These are phyloP conservation scores for Saccharomycopsis vini DNA, from an alignment of 805 yeast genomes.

Conservation along the genomic window DNA sequence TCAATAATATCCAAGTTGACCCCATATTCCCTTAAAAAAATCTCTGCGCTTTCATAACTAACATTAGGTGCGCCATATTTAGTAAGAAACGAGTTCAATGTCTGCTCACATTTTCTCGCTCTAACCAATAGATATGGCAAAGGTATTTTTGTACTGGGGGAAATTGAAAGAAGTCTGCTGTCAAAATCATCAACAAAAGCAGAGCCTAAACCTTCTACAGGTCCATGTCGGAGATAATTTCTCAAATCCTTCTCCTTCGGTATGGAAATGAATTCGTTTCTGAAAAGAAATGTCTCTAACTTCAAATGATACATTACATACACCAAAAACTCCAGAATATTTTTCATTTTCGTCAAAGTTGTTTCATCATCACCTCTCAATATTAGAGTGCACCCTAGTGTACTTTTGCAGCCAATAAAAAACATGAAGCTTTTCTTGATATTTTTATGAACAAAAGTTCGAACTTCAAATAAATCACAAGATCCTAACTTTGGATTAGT, in stretches of 20 bases:
- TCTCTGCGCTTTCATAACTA: neutral
- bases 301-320: constrained; percentile 68
- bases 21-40: neutral
- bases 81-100: neutral
- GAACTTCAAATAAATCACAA: constrained; percentile 65
- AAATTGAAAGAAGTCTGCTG: constrained; percentile 60
- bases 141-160: constrained; percentile 74
- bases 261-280: constrained; percentile 18
- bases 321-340: constrained; percentile 71
- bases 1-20: constrained; percentile 1
- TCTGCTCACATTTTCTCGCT: constrained; percentile 32
- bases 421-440: constrained; percentile 62
- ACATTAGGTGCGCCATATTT: neutral
- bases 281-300: constrained; percentile 66
- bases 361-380: constrained; percentile 69
- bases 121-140: constrained; percentile 54
- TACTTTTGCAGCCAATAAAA: constrained; percentile 65
- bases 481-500: constrained; percentile 63
- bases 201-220: constrained; percentile 27
- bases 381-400: constrained; percentile 76
- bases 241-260: constrained; percentile 8
- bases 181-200: constrained; percentile 33
- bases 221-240: neutral
- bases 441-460: constrained; percentile 49
- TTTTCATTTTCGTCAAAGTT: constrained; percentile 56